Evolutionary conservation across 2,329 filamentous ascomycete genomes (phyloP).

Genomic region (Calycina herbarum): DNA sequence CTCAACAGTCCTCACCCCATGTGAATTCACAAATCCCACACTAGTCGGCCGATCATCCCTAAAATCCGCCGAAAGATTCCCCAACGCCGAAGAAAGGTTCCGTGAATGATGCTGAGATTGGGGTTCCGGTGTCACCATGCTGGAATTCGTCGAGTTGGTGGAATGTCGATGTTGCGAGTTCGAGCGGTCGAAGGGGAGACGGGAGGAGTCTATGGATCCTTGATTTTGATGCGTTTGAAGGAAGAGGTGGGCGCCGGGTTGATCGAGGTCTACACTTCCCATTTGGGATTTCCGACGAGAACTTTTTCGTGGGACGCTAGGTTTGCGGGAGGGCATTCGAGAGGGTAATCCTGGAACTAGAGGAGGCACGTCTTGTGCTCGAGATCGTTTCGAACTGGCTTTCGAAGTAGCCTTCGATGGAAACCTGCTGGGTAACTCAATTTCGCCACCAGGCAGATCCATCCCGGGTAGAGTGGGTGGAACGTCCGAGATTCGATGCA

Average conservation of each 20-base stretch:
- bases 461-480: constrained; percentile 62
- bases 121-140: constrained; percentile 49
- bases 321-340: constrained; percentile 24
- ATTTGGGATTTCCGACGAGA: constrained; percentile 55
- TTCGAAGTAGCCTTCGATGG: constrained; percentile 57
- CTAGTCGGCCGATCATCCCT: constrained; percentile 52
- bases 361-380: constrained; percentile 25
- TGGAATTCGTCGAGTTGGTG: constrained; percentile 52
- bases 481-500: constrained; percentile 46
- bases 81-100: constrained; percentile 25
- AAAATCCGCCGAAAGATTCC: constrained; percentile 37
- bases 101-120: constrained; percentile 44
- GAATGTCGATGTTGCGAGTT: constrained; percentile 53
- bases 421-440: constrained; percentile 58
- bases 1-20: constrained; percentile 56
- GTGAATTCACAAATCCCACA: constrained; percentile 58
- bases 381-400: constrained; percentile 25
- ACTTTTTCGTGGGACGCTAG: constrained; percentile 68
- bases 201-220: constrained; percentile 35
- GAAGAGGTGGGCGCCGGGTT: constrained; percentile 15
- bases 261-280: constrained; percentile 27
- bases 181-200: constrained; percentile 58
- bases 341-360: constrained; percentile 42
- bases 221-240: constrained; percentile 22
- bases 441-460: constrained; percentile 41